Percentiles rank a stretch among this genome's conserved stretches.
phyloP scores from a whole-genome alignment of 768 basidiomycete genomes.

The Chiua virens region DNA sequence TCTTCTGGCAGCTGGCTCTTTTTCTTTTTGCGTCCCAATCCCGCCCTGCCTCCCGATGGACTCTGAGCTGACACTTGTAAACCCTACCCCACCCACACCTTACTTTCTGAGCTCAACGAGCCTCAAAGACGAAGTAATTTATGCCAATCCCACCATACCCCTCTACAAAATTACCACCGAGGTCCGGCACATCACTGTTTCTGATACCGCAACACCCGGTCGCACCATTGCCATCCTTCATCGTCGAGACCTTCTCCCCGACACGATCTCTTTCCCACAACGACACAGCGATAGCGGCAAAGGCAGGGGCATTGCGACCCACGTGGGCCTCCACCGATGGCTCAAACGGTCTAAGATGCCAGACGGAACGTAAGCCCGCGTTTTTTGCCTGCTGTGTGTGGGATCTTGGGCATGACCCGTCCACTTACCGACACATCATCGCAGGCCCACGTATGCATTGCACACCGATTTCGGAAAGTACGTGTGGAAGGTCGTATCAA shows the following conservation, averaged over 20 bases:
- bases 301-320: background rate
- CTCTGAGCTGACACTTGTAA: slow-evolving; percentile 29
- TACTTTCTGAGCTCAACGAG: slow-evolving; percentile 27
- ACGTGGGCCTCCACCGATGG: slow-evolving; percentile 27
- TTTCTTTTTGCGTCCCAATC: background rate
- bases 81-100: slow-evolving; percentile 20
- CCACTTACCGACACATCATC: background rate
- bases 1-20: no score
- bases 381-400: background rate
- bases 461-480: slow-evolving; percentile 24
- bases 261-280: slow-evolving; percentile 29
- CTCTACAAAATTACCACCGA: slow-evolving; percentile 27
- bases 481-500: slow-evolving; percentile 27
- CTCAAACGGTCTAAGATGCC: slow-evolving; percentile 23
- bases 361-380: slow-evolving; percentile 23
- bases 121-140: slow-evolving; percentile 20
- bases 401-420: background rate
- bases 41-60: slow-evolving; percentile 20
- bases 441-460: slow-evolving; percentile 21
- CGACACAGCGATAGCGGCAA: background rate
- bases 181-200: slow-evolving; percentile 17
- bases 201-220: slow-evolving; percentile 5
- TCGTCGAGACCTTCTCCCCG: slow-evolving; percentile 24
- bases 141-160: slow-evolving; percentile 15
- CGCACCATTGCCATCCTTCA: slow-evolving; percentile 26